These are phyloP conservation scores for Gossypium turneri DNA, from an alignment of 345 rosid genomes.

Conservation along the genomic window DNA sequence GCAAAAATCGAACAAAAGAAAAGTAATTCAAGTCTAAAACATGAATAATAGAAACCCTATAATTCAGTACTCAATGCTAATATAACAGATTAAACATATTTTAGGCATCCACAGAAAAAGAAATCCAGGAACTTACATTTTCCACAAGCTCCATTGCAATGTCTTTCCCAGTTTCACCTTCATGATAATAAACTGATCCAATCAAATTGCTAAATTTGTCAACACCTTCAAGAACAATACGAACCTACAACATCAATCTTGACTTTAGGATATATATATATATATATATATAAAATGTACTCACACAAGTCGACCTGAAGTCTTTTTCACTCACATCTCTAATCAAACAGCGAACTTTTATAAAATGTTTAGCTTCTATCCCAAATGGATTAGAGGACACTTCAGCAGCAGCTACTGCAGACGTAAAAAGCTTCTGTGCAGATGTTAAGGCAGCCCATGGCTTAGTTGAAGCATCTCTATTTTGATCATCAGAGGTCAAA, in stretches of 20 bases:
- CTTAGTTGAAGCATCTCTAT: constrained; percentile 64
- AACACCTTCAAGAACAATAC: constrained; percentile 93
- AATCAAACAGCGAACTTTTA: constrained; percentile 74
- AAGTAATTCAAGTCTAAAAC: background rate
- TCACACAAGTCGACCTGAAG: constrained; percentile 7
- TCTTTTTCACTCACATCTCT: constrained; percentile 64
- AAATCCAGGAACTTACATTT: constrained; percentile 47
- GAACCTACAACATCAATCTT: constrained; percentile 56
- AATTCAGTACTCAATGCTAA: background rate
- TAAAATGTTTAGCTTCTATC: constrained; percentile 79
- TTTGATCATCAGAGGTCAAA: constrained; percentile 43
- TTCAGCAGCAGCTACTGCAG: constrained; percentile 51
- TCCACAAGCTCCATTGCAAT: constrained; percentile 88
- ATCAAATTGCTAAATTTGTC: constrained; percentile 92
- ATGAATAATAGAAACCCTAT: background rate
- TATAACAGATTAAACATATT: background rate
- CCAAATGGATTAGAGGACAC: constrained; percentile 82
- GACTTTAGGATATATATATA: constrained; percentile 21
- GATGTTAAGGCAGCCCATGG: constrained; percentile 67
- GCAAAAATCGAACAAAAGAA: background rate
- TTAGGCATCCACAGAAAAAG: background rate
- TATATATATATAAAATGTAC: too few relatives aligned
- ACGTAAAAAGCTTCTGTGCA: constrained; percentile 84
- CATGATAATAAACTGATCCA: constrained; percentile 88
- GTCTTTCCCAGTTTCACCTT: constrained; percentile 80